phyloP scores from a whole-genome alignment of 2,329 filamentous ascomycete species.

The Nigrospora sphaerica region DNA sequence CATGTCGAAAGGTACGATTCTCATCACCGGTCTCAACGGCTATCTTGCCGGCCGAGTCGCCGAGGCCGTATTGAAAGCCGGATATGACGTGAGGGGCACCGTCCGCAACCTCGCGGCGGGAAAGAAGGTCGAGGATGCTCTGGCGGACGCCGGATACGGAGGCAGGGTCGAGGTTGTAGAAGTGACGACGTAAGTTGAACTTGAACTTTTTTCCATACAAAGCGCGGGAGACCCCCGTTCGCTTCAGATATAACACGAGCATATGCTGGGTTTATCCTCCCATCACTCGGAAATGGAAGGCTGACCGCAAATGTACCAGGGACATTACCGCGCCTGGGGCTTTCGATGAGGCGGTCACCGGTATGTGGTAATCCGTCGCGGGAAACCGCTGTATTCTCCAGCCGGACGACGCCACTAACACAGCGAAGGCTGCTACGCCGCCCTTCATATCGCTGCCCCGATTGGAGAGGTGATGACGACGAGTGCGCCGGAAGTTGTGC shows the following conservation, averaged over 20 bases:
- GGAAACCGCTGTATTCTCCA: background rate
- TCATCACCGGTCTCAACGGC: slow-evolving; percentile 22
- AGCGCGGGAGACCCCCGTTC: too few relatives aligned
- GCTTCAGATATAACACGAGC: too few relatives aligned
- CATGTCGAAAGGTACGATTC: slow-evolving; percentile 8
- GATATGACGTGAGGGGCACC: slow-evolving; percentile 18
- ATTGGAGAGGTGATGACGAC: slow-evolving; percentile 13
- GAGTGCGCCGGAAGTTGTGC: slow-evolving; percentile 14
- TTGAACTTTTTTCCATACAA: too few relatives aligned
- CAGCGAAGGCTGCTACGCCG: slow-evolving; percentile 15
- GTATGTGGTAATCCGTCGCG: slow-evolving; percentile 6
- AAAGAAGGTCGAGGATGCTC: slow-evolving; percentile 13
- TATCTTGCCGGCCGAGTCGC: slow-evolving; percentile 20
- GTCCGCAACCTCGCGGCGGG: slow-evolving; percentile 16
- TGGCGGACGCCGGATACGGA: slow-evolving; percentile 12
- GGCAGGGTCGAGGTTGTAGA: slow-evolving; percentile 16
- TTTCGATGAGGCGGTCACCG: slow-evolving; percentile 14
- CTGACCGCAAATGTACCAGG: too few relatives aligned
- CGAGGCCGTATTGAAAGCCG: slow-evolving; percentile 13
- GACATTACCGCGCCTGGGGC: slow-evolving; percentile 13
- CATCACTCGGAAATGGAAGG: too few relatives aligned
- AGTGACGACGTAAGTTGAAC: slow-evolving; percentile 5
- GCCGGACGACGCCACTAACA: too few relatives aligned
- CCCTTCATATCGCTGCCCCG: slow-evolving; percentile 18
- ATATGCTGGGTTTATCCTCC: too few relatives aligned